Conservation (phyloP, 331 rosid genomes). For the Malus hybrid region DNA sequence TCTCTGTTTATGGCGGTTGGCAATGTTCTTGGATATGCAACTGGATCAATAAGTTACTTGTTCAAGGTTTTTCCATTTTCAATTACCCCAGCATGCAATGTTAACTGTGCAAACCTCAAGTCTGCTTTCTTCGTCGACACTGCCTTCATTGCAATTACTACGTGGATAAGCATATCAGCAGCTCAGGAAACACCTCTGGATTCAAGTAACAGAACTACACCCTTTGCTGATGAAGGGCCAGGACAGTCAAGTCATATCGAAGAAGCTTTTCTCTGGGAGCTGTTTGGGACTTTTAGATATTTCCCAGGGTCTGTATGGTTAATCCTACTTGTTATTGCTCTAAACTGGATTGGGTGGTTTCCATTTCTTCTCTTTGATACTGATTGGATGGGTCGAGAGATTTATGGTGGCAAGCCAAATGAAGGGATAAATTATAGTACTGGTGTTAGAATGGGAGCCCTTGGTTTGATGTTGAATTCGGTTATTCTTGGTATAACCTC, state of each 20-base stretch:
- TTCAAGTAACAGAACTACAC: constrained; percentile 24
- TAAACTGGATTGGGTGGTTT: constrained; percentile 91
- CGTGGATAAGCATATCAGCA: constrained; percentile 47
- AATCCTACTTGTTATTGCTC: constrained; percentile 60
- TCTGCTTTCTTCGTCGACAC: constrained; percentile 69
- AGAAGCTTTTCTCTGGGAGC: constrained; percentile 82
- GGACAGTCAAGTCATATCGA: constrained; percentile 46
- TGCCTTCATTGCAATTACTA: constrained; percentile 49
- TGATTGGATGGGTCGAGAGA: constrained; percentile 96
- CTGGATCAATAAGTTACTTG: constrained; percentile 82
- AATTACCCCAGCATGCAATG: constrained; percentile 50
- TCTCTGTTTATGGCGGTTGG: constrained; percentile 90
- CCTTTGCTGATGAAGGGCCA: constrained; percentile 36
- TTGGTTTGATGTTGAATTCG: constrained; percentile 81
- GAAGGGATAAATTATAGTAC: constrained; percentile 51
- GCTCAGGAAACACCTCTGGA: constrained; percentile 60
- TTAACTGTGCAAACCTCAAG: constrained; percentile 84
- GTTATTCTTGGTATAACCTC: constrained; percentile 80
- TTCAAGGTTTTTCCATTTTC: constrained; percentile 65
- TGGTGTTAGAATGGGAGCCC: constrained; percentile 89
- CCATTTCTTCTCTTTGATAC: constrained; percentile 82
- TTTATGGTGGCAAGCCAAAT: constrained; percentile 87
- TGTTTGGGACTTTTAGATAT: constrained; percentile 71
- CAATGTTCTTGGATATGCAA: constrained; percentile 80
- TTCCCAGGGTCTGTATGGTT: constrained; percentile 61